phyloP scores from a whole-genome alignment of 345 rosid genomes.

The Melastoma malabathricum region DNA sequence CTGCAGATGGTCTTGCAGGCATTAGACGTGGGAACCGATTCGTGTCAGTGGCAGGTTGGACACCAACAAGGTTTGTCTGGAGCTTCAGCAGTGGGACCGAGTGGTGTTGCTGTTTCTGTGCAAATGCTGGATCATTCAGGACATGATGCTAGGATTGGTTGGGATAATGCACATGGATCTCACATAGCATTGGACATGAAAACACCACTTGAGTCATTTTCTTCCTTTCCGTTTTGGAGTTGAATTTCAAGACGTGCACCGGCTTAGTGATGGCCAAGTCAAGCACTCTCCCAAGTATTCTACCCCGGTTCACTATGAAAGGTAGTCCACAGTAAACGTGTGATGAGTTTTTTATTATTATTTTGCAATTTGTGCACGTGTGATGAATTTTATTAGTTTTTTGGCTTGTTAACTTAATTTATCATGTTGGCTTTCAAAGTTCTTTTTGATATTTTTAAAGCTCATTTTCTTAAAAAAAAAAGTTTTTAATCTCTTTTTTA shows the following conservation, averaged over 20 bases:
- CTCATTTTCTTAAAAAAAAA: too few species aligned
- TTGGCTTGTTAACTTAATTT: too few species aligned
- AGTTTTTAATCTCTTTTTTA: too few species aligned
- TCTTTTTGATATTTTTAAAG: too few species aligned
- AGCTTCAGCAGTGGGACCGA: constrained; percentile 27
- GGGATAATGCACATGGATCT: constrained; percentile 58
- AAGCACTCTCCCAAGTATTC: constrained; percentile 81
- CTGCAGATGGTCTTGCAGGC: constrained; percentile 93
- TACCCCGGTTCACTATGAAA: constrained; percentile 98
- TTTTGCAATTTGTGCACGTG: too few species aligned
- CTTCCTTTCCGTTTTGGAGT: constrained; percentile 97
- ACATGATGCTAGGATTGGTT: constrained; percentile 45
- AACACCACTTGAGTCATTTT: constrained; percentile 87
- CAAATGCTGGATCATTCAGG: constrained; percentile 62
- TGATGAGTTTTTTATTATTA: too few species aligned
- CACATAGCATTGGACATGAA: constrained; percentile 82
- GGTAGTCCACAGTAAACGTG: too few species aligned
- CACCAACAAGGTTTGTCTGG: constrained; percentile 83
- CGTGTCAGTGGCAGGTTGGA: constrained; percentile 70
- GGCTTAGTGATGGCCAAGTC: constrained; percentile 92
- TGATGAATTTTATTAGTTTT: too few species aligned
- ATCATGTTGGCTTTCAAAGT: too few species aligned
- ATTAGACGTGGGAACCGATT: constrained; percentile 78
- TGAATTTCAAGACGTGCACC: constrained; percentile 81
- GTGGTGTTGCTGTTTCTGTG: constrained; percentile 34